phyloP scores from a whole-genome alignment of 768 basidiomycete species.

The Chalciporus piperatus region DNA sequence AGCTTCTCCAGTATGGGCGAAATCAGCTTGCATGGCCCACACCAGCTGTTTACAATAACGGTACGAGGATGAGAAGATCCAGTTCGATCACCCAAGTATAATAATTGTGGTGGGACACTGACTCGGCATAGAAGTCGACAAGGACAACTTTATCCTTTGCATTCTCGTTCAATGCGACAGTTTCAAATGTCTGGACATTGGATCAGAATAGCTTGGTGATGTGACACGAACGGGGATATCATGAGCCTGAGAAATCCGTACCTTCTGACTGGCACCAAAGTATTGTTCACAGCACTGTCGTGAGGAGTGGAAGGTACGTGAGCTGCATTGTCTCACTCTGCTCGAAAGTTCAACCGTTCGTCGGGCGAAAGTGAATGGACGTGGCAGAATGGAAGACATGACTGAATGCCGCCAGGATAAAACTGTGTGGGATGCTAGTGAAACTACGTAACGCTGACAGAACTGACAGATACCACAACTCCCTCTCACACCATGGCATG shows the following conservation, averaged over 20 bases:
- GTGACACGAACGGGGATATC: not conserved
- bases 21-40: constrained; percentile 69
- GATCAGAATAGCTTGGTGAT: not conserved
- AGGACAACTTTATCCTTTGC: constrained; percentile 55
- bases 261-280: constrained; percentile 43
- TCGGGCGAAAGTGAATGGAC: constrained; percentile 4
- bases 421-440: too few relatives aligned
- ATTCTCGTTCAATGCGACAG: constrained; percentile 26
- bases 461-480: too few relatives aligned
- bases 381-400: constrained; percentile 16
- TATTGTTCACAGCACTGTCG: constrained; percentile 35
- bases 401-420: not conserved
- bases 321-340: constrained; percentile 23
- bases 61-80: not conserved
- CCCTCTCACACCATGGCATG: too few relatives aligned
- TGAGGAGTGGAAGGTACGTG: constrained; percentile 42
- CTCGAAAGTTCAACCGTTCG: constrained; percentile 3
- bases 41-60: constrained; percentile 56
- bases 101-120: constrained; percentile 23
- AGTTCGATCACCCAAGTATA: constrained; percentile 5
- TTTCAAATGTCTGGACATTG: constrained; percentile 33
- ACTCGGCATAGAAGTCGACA: constrained; percentile 84
- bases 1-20: constrained; percentile 66
- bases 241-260: constrained; percentile 23
- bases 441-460: too few relatives aligned